Conservation (phyloP, 176 grass and related monocot species). For the Echinochloa phyllopogon region DNA sequence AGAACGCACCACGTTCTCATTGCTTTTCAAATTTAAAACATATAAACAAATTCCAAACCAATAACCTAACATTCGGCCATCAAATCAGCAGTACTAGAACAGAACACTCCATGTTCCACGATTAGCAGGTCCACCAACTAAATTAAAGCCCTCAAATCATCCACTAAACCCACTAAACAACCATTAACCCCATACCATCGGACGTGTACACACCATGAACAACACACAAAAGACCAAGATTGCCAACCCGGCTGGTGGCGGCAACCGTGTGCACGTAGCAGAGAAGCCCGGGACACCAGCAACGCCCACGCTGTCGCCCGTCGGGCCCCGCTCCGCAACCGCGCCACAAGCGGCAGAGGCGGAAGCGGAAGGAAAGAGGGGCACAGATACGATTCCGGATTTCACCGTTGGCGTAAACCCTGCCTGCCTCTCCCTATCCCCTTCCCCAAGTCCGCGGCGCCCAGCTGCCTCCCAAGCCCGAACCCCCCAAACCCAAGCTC, state of each 20-base stretch:
- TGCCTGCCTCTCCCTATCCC: constrained; percentile 25
- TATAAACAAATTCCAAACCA: neutral
- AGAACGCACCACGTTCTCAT: constrained; percentile 4
- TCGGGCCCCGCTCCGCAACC: constrained; percentile 14
- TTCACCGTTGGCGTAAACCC: constrained; percentile 55
- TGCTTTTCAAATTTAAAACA: constrained; percentile 3
- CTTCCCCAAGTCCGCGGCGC: neutral
- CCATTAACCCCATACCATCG: neutral
- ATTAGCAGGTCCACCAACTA: constrained; percentile 3
- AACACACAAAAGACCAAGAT: constrained; percentile 25
- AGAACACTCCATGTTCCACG: neutral
- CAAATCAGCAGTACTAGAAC: neutral
- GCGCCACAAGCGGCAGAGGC: neutral
- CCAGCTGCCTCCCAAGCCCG: neutral
- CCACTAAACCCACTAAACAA: neutral
- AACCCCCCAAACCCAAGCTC: constrained; percentile 4
- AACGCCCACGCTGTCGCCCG: neutral
- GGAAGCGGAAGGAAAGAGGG: neutral
- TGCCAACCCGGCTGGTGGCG: neutral
- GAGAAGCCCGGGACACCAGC: neutral
- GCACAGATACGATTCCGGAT: constrained; percentile 43
- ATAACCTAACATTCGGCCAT: neutral
- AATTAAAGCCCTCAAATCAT: neutral
- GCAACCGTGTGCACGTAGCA: constrained; percentile 31
- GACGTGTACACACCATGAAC: neutral